These are phyloP conservation scores for Arthrinium phaeospermum DNA, from an alignment of 2,329 filamentous ascomycete species.

Conservation along the genomic window DNA sequence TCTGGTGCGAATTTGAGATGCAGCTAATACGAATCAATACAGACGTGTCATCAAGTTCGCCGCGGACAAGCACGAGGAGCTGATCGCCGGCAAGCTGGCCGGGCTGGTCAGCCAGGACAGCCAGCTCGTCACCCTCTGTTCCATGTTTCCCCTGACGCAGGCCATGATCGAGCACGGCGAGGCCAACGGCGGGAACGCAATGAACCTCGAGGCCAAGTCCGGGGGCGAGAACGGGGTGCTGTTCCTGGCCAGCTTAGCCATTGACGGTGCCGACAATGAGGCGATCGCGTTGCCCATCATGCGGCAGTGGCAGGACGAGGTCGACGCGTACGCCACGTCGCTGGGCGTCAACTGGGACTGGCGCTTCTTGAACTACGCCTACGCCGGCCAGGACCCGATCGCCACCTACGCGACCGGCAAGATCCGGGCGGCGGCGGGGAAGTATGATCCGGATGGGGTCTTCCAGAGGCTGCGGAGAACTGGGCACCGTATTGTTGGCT, in stretches of 20 bases:
- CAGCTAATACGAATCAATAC: background rate
- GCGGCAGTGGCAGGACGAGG: constrained; percentile 35
- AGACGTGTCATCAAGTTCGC: constrained; percentile 38
- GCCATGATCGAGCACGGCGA: constrained; percentile 11
- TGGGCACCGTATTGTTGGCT: background rate
- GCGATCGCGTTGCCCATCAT: constrained; percentile 38
- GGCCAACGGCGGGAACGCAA: background rate
- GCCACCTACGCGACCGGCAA: constrained; percentile 42
- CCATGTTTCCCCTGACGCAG: constrained; percentile 40
- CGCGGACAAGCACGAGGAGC: constrained; percentile 36
- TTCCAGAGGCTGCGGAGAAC: constrained; percentile 29
- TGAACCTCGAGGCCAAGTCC: constrained; percentile 9
- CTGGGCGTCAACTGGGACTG: constrained; percentile 34
- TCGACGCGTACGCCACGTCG: constrained; percentile 30
- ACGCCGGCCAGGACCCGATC: constrained; percentile 37
- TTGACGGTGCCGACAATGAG: constrained; percentile 37
- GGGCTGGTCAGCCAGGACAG: constrained; percentile 32
- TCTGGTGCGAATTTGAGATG: fast-evolving
- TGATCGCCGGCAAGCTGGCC: constrained; percentile 35
- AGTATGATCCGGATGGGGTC: constrained; percentile 43
- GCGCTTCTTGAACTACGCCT: constrained; percentile 46
- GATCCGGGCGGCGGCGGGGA: constrained; percentile 36
- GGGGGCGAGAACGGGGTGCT: constrained; percentile 18
- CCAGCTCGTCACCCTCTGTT: constrained; percentile 35
- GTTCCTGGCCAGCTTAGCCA: constrained; percentile 18